Conservation (phyloP, 495 filamentous ascomycete species). For the Aspergillus mulundensis region DNA sequence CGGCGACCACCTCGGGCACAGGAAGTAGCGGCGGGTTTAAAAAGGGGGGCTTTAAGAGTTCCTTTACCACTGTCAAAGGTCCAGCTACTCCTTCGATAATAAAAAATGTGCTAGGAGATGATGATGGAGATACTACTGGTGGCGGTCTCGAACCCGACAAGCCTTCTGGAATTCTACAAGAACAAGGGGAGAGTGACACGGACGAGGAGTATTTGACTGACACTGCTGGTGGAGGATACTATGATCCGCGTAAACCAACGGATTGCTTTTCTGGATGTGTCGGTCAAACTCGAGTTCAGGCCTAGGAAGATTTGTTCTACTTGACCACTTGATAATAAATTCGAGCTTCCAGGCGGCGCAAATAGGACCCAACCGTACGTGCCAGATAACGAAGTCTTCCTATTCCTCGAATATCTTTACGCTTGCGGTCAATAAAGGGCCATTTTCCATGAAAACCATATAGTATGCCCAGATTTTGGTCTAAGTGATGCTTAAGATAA, state of each 20-base stretch:
- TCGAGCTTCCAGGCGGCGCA: too few relatives aligned
- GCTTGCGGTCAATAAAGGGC: background rate
- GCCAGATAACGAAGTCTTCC: too few relatives aligned
- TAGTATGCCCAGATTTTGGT: constrained; percentile 9
- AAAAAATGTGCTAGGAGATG: constrained; percentile 44
- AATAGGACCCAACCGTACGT: too few relatives aligned
- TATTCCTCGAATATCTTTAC: too few relatives aligned
- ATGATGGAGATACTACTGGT: constrained; percentile 31
- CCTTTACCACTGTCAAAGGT: constrained; percentile 48
- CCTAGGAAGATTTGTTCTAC: too few relatives aligned
- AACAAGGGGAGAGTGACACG: constrained; percentile 38
- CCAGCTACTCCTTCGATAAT: constrained; percentile 29
- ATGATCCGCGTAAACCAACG: constrained; percentile 51
- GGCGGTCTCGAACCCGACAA: constrained; percentile 44
- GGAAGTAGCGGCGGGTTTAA: constrained; percentile 47
- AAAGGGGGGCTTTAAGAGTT: constrained; percentile 61
- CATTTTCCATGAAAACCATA: too few relatives aligned
- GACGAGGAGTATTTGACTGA: constrained; percentile 43
- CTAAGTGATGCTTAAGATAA: constrained; percentile 28
- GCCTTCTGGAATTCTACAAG: constrained; percentile 1
- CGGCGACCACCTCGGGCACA: constrained; percentile 8
- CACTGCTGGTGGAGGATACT: constrained; percentile 39
- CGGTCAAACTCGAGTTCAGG: constrained; percentile 9
- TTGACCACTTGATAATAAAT: too few relatives aligned
- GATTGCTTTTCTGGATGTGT: constrained; percentile 44